Evolutionary conservation across 2,329 filamentous ascomycete species (phyloP), one percentile per base, ranked within the genome.

Genomic region (Pseudocercospora fijiensis): DNA sequence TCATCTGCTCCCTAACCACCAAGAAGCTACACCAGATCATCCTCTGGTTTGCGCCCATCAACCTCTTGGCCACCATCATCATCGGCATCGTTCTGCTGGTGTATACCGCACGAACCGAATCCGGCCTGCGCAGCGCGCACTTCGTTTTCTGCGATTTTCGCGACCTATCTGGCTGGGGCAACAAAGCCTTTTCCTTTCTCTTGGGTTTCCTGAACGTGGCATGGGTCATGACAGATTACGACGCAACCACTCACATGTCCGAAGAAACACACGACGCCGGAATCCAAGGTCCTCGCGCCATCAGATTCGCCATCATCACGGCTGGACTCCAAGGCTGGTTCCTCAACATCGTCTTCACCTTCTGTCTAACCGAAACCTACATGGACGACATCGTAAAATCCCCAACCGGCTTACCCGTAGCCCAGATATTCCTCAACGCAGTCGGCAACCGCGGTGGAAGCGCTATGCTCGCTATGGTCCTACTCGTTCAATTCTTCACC

Each of bases 201-300:
- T 77, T 88, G 6, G 85, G 84, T 26, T 85, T 85, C 67, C 74
- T 85, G 5, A 84, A 82, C 16, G 83, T 85, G 13, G 82, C 83
- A 22, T 85, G 83, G 83, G 87, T 85, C n/a, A 88, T 89, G 86
- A 89, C 86, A 5, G 86, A 88, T 71, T 88, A 88, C 72, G 86
- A 88, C 69, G 86, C 84, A 52, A 89, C 86, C 10, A 88, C 86
- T 5, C 86, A 88, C 70, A 88, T 89, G 83, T 87, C 85, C 1
- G 86, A 88, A 78, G 86, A 89, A 76, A 88, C 85, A 0, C 85
- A 87, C 67, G 83, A 88, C 72, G 86, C 86, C 6, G 85, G 85
- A 1, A 79, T 85, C 57, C 80, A 81, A 64, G 86, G 85, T 0
- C 86, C 86, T 2, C 74, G 84, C 16, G 86, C 86, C 4, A 89